phyloP scores from a whole-genome alignment of 768 basidiomycete genomes.

The Chiua virens region DNA sequence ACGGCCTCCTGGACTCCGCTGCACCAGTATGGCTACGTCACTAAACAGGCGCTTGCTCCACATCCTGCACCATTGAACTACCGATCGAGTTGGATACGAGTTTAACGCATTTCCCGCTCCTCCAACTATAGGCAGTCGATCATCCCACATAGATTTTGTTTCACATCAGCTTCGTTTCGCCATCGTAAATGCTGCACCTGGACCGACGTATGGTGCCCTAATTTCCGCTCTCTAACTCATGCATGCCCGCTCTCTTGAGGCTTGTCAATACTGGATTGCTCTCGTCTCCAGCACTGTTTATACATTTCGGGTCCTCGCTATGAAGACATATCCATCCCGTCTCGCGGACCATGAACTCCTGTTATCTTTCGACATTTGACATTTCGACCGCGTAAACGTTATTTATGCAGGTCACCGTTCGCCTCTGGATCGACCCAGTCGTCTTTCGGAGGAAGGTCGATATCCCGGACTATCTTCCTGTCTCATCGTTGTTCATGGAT shows the following conservation, averaged over 20 bases:
- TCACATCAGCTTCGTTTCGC: constrained; percentile 16
- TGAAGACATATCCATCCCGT: constrained; percentile 70
- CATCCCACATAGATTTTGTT: constrained; percentile 29
- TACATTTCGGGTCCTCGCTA: constrained; percentile 27
- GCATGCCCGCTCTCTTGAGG: constrained; percentile 33
- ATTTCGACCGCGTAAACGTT: constrained; percentile 30
- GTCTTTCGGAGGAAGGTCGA: constrained; percentile 27
- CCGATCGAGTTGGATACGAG: constrained; percentile 51
- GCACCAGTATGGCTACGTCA: constrained; percentile 41
- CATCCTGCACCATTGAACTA: constrained; percentile 43
- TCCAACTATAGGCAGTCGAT: constrained; percentile 9
- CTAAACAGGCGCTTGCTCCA: constrained; percentile 44
- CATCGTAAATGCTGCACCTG: constrained; percentile 33
- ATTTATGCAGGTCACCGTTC: constrained; percentile 30
- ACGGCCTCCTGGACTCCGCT: constrained; percentile 45
- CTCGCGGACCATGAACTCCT: constrained; percentile 41
- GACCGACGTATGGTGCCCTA: constrained; percentile 35
- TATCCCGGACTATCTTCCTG: constrained; percentile 33
- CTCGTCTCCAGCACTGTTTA: constrained; percentile 25
- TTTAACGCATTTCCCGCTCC: constrained; percentile 31
- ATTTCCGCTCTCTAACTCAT: constrained; percentile 41
- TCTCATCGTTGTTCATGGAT: constrained; percentile 37
- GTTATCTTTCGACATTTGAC: constrained; percentile 29
- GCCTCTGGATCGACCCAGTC: constrained; percentile 21
- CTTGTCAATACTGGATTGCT: constrained; percentile 38